Conservation (phyloP, 2,329 filamentous ascomycete species). For the Neofusicoccum umdonicola region DNA sequence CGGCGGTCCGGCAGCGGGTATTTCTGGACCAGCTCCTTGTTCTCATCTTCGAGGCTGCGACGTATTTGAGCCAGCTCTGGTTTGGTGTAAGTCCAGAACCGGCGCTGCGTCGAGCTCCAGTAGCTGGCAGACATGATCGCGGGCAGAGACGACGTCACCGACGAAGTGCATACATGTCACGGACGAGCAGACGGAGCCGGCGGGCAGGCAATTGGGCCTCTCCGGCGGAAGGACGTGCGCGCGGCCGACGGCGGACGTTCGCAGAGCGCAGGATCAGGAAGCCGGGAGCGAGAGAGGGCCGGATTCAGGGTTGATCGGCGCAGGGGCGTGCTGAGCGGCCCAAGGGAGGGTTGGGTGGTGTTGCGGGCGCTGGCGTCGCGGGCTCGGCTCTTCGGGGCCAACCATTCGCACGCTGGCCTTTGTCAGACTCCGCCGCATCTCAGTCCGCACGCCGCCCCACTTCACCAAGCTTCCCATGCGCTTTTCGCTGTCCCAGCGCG, state of each 20-base stretch:
- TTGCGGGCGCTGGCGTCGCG: neutral
- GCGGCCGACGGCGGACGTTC: neutral
- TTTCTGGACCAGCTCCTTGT: conserved; percentile 70
- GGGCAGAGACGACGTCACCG: neutral
- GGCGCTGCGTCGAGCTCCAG: conserved; percentile 91
- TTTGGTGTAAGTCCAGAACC: conserved; percentile 86
- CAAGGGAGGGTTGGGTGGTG: conserved; percentile 5
- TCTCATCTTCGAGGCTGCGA: conserved; percentile 72
- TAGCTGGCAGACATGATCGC: conserved; percentile 83
- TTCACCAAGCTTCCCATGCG: conserved; percentile 13
- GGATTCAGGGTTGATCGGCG: no score
- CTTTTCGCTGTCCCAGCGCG: conserved; percentile 13
- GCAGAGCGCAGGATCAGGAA: no score
- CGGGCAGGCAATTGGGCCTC: neutral
- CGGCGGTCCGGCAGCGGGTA: conserved; percentile 80
- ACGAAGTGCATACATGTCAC: neutral
- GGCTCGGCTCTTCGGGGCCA: conserved; percentile 8
- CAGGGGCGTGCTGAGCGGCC: neutral
- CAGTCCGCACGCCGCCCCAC: conserved; percentile 14
- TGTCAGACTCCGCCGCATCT: conserved; percentile 13
- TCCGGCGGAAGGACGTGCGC: neutral
- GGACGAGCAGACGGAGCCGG: neutral
- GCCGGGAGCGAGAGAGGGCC: no score
- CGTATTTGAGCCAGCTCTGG: conserved; percentile 74
- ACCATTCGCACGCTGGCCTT: conserved; percentile 15